These are phyloP conservation scores for Pichia pseudocactophila DNA, from an alignment of 805 yeast genomes.

Conservation along the genomic window DNA sequence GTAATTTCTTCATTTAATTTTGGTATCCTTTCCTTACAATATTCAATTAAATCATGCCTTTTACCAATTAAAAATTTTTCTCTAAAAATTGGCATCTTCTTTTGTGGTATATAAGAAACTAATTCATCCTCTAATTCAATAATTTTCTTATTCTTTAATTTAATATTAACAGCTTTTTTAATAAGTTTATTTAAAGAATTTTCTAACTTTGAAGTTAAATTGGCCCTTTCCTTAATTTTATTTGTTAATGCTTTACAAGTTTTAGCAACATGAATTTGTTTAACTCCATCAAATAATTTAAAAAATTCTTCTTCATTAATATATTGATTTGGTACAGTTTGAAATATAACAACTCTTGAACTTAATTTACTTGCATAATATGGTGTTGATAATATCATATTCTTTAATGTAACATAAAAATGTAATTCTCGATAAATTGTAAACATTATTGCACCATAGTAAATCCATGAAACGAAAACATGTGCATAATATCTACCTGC, in stretches of 20 bases:
- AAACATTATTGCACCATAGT: constrained; percentile 60
- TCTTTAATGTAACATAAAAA: constrained; percentile 67
- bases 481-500: constrained; percentile 73
- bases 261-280: constrained; percentile 72
- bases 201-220: constrained; percentile 57
- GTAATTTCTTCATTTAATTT: constrained; percentile 47
- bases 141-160: constrained; percentile 59
- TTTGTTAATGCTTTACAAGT: constrained; percentile 44
- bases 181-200: constrained; percentile 51
- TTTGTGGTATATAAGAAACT: constrained; percentile 49
- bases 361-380: constrained; percentile 64
- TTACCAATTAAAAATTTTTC: constrained; percentile 36
- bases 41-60: constrained; percentile 55
- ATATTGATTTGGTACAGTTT: constrained; percentile 69
- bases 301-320: constrained; percentile 64
- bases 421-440: constrained; percentile 75
- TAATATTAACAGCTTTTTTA: constrained; percentile 52
- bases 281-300: constrained; percentile 75
- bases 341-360: constrained; percentile 77
- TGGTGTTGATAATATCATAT: constrained; percentile 74
- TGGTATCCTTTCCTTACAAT: constrained; percentile 50
- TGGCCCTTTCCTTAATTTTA: constrained; percentile 50
- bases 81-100: constrained; percentile 58
- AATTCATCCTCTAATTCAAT: constrained; percentile 41
- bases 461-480: constrained; percentile 71